phyloP scores from a whole-genome alignment of 2,329 filamentous ascomycete genomes.

The Rhynchosporium agropyri region DNA sequence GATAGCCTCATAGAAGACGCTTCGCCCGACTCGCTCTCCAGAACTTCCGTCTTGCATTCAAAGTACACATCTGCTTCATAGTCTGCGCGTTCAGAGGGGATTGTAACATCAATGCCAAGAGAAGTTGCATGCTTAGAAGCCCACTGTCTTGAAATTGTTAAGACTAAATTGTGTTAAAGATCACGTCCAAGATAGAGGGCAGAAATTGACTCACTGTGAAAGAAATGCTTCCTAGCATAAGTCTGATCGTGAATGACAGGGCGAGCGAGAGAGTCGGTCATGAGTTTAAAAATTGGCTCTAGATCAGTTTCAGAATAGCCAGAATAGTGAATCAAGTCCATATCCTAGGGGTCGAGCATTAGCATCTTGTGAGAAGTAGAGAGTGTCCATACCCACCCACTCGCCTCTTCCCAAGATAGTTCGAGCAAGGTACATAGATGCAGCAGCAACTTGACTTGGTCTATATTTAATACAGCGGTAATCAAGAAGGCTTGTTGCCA shows the following conservation, averaged over 20 bases:
- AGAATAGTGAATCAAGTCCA: conserved; percentile 84
- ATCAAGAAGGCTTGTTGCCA: conserved; percentile 95
- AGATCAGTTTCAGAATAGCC: conserved; percentile 94
- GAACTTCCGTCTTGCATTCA: no score
- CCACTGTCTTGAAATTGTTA: conserved; percentile 88
- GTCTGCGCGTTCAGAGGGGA: conserved; percentile 35
- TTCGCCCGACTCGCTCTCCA: no score
- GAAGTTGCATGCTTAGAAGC: conserved; percentile 74
- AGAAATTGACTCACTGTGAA: no score
- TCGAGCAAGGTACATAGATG: conserved; percentile 91
- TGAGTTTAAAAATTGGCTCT: conserved; percentile 85
- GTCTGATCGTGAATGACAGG: conserved; percentile 80
- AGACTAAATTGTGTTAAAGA: conserved; percentile 59
- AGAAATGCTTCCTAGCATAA: not conserved
- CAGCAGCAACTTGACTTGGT: conserved; percentile 87
- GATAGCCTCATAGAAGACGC: no score
- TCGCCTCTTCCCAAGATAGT: conserved; percentile 86
- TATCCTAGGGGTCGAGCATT: conserved; percentile 59
- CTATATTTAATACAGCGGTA: conserved; percentile 89
- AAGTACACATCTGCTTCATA: no score
- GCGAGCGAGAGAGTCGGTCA: conserved; percentile 93
- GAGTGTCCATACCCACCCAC: conserved; percentile 71
- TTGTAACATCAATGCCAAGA: conserved; percentile 52
- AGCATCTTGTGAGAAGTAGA: conserved; percentile 31
- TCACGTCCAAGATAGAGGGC: not conserved